A percentile compares a stretch with the other conserved stretches of the same genome.
Evolutionary conservation across 352 stramenopile species (phyloP).

Genomic region (Phytophthora hibernalis): DNA sequence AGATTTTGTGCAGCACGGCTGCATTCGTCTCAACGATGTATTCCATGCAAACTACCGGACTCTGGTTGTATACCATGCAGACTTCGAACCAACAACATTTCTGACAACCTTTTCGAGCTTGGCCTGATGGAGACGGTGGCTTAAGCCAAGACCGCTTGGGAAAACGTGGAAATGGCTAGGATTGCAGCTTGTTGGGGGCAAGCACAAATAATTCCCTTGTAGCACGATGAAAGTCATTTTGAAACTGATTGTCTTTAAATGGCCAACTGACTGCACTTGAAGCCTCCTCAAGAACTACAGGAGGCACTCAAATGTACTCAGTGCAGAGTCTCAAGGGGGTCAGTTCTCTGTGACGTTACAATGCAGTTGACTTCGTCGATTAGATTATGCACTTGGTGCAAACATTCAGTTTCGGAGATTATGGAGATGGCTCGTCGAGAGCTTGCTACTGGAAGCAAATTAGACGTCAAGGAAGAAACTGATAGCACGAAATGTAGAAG

Average conservation of each 20-base stretch:
- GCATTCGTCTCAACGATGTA: not conserved
- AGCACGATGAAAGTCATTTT: not conserved
- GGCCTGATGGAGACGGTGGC: not conserved
- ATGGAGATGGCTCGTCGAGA: not conserved
- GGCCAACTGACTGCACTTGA: not conserved
- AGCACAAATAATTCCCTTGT: not conserved
- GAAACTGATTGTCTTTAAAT: not conserved
- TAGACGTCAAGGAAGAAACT: not conserved
- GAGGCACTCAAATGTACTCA: not conserved
- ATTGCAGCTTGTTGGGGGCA: not conserved
- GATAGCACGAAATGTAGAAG: not conserved
- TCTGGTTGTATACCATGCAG: constrained; percentile 4
- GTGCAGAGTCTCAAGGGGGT: not conserved
- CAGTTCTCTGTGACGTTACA: not conserved
- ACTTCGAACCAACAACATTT: not conserved
- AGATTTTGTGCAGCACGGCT: constrained; percentile 16
- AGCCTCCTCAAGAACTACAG: not conserved
- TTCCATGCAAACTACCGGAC: constrained; percentile 6
- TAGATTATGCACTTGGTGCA: not conserved
- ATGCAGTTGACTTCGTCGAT: not conserved
- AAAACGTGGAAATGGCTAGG: not conserved
- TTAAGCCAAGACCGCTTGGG: constrained; percentile 1
- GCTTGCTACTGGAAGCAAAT: not conserved
- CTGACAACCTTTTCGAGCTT: constrained; percentile 6
- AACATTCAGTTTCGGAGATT: not conserved